These are phyloP conservation scores for Fusarium beomiforme DNA, from an alignment of 2,329 filamentous ascomycete species.

Conservation along the genomic window DNA sequence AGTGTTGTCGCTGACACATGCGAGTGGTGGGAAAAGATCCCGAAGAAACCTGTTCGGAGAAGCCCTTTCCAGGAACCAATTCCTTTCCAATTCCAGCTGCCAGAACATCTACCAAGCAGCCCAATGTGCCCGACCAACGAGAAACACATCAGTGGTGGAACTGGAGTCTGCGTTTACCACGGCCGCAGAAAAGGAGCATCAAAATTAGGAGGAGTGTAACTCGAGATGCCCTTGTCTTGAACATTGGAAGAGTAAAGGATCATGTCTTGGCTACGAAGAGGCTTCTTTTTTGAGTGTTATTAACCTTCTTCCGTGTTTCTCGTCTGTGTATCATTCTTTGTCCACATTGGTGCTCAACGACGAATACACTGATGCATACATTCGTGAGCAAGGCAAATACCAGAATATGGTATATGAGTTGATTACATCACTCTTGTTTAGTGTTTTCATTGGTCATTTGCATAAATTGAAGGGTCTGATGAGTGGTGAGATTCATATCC, in stretches of 20 bases:
- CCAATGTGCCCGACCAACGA: conserved; percentile 62
- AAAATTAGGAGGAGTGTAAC: not conserved
- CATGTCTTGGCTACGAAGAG: not conserved
- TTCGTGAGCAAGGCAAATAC: not conserved
- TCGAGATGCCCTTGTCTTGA: not conserved
- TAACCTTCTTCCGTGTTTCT: not conserved
- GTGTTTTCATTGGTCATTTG: not conserved
- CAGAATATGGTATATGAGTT: not conserved
- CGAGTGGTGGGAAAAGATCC: conserved; percentile 52
- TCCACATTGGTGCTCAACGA: not conserved
- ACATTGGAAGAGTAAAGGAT: not conserved
- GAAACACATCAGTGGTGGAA: conserved; percentile 56
- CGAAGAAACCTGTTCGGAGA: conserved; percentile 35
- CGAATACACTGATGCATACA: not conserved
- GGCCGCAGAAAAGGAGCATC: conserved; percentile 48
- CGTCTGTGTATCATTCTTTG: not conserved
- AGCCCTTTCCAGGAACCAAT: conserved; percentile 22
- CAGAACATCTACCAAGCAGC: conserved; percentile 61
- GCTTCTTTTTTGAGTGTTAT: not conserved
- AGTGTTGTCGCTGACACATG: conserved; percentile 40
- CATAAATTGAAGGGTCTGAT: too few relatives aligned
- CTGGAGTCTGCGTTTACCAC: conserved; percentile 62
- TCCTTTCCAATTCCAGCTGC: conserved; percentile 59
- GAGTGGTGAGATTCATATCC: not conserved
- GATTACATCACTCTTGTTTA: not conserved